These are phyloP conservation scores for Podila horticola DNA, from an alignment of 192 early-diverging fungal genomes.

Conservation along the genomic window DNA sequence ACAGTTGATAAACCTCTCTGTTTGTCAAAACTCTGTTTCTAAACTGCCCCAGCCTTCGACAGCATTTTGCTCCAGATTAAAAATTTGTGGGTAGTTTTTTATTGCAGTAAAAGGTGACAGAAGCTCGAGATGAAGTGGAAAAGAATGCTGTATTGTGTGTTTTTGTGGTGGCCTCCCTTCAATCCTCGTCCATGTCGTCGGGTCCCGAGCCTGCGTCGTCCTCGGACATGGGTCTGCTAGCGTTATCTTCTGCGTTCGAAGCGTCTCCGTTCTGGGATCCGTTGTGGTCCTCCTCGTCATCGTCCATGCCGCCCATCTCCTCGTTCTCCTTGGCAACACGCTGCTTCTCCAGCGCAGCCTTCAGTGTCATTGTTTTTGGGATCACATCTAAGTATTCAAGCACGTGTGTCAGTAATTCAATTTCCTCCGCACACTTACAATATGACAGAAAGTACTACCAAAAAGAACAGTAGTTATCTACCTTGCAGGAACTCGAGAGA, in stretches of 20 bases:
- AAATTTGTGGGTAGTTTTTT: no score
- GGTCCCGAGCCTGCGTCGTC: slow-evolving; percentile 36
- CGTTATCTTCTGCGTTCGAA: slow-evolving; percentile 11
- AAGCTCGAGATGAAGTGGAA: no score
- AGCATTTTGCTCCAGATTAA: no score
- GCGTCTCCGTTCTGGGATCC: slow-evolving; percentile 10
- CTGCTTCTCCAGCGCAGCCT: slow-evolving; percentile 53
- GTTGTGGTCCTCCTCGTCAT: slow-evolving; percentile 23
- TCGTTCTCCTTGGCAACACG: slow-evolving; percentile 47
- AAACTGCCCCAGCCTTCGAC: no score
- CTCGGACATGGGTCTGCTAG: slow-evolving; percentile 34
- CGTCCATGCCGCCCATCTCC: slow-evolving; percentile 47
- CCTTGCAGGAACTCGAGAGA: slow-evolving; percentile 51
- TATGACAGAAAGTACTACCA: background rate
- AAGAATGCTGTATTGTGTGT: background rate
- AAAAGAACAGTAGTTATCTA: slow-evolving; percentile 1
- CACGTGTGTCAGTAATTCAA: background rate
- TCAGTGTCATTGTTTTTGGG: slow-evolving; percentile 57
- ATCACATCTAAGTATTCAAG: slow-evolving; percentile 44
- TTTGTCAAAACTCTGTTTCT: no score
- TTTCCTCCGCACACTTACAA: background rate
- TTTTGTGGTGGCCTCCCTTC: background rate
- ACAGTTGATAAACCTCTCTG: no score
- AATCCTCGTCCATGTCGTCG: slow-evolving; percentile 48
- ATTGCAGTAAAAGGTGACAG: no score